These are phyloP conservation scores for Sporothrix sp. DNA, from an alignment of 2,329 filamentous ascomycete genomes.

Conservation along the genomic window DNA sequence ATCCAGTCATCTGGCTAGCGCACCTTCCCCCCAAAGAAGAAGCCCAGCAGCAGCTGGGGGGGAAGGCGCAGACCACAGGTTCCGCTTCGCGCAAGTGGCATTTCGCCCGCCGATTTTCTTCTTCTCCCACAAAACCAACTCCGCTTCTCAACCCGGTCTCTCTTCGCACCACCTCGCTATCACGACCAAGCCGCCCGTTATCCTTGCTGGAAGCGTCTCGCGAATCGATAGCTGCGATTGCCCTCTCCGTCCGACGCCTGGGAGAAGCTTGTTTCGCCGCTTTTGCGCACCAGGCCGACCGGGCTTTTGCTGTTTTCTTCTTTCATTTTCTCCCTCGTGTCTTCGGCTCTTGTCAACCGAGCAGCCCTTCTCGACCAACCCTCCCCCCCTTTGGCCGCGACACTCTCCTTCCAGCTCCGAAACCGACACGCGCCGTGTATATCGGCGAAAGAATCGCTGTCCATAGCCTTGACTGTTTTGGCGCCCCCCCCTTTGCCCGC, in stretches of 20 bases:
- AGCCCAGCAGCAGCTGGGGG: slow-evolving; percentile 8
- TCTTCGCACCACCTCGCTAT: background rate
- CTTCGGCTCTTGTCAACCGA: background rate
- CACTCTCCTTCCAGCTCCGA: background rate
- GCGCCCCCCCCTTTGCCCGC: background rate
- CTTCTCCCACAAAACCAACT: slow-evolving; percentile 10
- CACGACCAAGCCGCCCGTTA: background rate
- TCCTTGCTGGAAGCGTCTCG: background rate
- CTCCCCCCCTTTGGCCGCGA: background rate
- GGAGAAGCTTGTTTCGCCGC: slow-evolving; percentile 4
- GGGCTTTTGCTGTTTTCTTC: background rate
- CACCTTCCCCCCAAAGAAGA: slow-evolving; percentile 1
- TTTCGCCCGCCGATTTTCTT: slow-evolving; percentile 15
- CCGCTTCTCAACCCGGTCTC: slow-evolving; percentile 1
- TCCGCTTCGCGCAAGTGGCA: slow-evolving; percentile 16
- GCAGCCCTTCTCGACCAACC: background rate
- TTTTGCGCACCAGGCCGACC: background rate
- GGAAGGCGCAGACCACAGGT: slow-evolving; percentile 6
- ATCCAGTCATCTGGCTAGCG: slow-evolving; percentile 12
- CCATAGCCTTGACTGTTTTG: background rate
- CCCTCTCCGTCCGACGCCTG: background rate
- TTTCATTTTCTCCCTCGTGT: background rate
- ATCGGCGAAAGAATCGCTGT: background rate
- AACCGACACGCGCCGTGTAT: background rate
- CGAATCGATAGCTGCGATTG: background rate